Evolutionary conservation across 2,329 filamentous ascomycete species (phyloP).

Genomic region (Fusarium annulatum): DNA sequence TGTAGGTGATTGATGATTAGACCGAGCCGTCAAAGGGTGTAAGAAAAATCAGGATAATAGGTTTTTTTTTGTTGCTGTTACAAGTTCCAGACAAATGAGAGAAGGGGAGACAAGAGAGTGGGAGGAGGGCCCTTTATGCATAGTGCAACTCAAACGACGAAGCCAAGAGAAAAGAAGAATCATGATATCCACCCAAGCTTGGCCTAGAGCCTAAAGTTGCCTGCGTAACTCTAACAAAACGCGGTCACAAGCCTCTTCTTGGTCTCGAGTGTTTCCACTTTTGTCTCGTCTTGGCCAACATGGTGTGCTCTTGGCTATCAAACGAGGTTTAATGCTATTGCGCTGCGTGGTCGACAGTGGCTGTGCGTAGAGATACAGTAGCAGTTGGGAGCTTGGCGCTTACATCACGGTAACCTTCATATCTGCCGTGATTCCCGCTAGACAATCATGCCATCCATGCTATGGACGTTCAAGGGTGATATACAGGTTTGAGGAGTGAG

Average conservation of each 20-base stretch:
- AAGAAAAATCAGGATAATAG: constrained; percentile 10
- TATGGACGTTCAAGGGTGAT: not conserved
- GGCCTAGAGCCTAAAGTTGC: constrained; percentile 14
- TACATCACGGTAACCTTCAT: constrained; percentile 22
- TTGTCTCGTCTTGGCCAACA: constrained; percentile 13
- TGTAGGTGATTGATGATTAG: constrained; percentile 6
- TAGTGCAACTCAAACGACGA: constrained; percentile 4
- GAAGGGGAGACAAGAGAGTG: constrained; percentile 5
- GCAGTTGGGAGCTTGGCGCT: constrained; percentile 26
- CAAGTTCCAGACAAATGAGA: constrained; percentile 1
- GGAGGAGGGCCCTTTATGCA: constrained; percentile 28
- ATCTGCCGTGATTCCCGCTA: not conserved
- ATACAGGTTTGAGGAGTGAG: not conserved
- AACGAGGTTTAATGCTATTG: constrained; percentile 12
- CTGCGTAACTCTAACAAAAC: constrained; percentile 12
- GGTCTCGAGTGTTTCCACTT: constrained; percentile 17
- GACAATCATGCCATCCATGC: not conserved
- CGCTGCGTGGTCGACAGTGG: constrained; percentile 8
- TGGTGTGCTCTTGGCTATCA: constrained; percentile 23
- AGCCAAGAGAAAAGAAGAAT: constrained; percentile 2
- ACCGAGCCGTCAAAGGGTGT: not conserved
- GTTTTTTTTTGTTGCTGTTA: not conserved
- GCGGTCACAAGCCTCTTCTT: constrained; percentile 20
- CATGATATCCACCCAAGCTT: constrained; percentile 24
- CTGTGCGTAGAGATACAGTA: constrained; percentile 16